These are phyloP conservation scores for Silybum marianum DNA, from an alignment of 129 eudicot species.

Conservation along the genomic window DNA sequence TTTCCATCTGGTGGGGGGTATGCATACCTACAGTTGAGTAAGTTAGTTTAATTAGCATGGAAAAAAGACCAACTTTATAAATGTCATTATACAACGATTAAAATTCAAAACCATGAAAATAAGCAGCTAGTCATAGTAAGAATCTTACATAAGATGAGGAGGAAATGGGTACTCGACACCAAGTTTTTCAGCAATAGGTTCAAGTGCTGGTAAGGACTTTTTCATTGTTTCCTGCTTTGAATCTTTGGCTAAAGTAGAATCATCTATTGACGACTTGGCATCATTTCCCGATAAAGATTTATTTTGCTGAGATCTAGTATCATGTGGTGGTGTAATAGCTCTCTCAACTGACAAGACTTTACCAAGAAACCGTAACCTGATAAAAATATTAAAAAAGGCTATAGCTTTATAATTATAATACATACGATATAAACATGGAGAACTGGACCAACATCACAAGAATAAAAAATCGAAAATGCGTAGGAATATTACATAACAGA, in stretches of 20 bases:
- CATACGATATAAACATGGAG: neutral
- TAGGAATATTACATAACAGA: neutral
- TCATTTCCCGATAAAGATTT: conserved; percentile 30
- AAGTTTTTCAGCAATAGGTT: conserved; percentile 88
- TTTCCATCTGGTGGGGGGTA: conserved; percentile 97
- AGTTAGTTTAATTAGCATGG: conserved; percentile 5
- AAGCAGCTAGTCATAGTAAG: no score
- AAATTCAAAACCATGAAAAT: neutral
- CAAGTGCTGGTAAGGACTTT: conserved; percentile 37
- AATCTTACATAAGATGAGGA: conserved; percentile 80
- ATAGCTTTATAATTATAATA: neutral
- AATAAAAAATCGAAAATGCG: neutral
- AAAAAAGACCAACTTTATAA: neutral
- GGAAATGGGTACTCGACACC: conserved; percentile 96
- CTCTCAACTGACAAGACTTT: conserved; percentile 86
- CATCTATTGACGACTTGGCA: conserved; percentile 29
- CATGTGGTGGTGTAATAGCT: conserved; percentile 50
- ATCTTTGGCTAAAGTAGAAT: conserved; percentile 35
- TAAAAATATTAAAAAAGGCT: conserved; percentile 1
- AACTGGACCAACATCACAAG: neutral
- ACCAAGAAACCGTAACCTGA: conserved; percentile 89
- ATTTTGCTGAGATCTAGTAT: conserved; percentile 32
- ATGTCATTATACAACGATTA: neutral
- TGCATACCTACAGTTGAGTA: conserved; percentile 57
- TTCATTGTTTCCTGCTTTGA: conserved; percentile 31